A percentile compares a stretch with the other conserved stretches of the same genome.
Conservation (phyloP, 2,329 filamentous ascomycete species). For the Colletotrichum siamense region DNA sequence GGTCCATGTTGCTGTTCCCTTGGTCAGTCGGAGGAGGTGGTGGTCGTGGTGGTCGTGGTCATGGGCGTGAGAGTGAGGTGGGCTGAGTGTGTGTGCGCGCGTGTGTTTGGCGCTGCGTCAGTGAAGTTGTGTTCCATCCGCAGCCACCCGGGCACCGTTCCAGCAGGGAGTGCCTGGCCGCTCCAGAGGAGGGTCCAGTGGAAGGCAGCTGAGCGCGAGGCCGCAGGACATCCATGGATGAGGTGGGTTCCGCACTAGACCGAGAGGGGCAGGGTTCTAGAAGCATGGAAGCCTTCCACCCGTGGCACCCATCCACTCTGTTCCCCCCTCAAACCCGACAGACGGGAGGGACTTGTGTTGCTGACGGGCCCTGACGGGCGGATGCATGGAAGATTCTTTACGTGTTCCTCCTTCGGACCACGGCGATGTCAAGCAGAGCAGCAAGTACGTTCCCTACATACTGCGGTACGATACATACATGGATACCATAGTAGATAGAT, state of each 20-base stretch:
- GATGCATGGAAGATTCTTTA: constrained; percentile 17
- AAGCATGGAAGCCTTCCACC: background rate
- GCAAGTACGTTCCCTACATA: background rate
- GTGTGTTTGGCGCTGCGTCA: background rate
- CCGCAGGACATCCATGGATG: background rate
- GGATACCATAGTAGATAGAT: background rate
- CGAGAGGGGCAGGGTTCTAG: constrained; percentile 14
- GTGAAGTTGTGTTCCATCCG: background rate
- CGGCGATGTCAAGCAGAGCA: background rate
- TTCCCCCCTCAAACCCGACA: background rate
- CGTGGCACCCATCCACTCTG: background rate
- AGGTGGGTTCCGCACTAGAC: background rate
- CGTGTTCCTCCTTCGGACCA: constrained; percentile 10
- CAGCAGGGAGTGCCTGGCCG: background rate
- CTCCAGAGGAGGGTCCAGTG: background rate
- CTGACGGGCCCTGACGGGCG: background rate
- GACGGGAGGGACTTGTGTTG: background rate
- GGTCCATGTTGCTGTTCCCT: background rate
- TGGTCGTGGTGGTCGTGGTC: too few relatives aligned
- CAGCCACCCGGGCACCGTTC: background rate
- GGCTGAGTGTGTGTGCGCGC: background rate
- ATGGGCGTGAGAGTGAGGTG: background rate
- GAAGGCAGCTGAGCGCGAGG: background rate
- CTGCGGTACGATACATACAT: background rate
- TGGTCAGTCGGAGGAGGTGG: background rate